Conservation (phyloP, 139 green algal species). For the Micromonas pusilla region DNA sequence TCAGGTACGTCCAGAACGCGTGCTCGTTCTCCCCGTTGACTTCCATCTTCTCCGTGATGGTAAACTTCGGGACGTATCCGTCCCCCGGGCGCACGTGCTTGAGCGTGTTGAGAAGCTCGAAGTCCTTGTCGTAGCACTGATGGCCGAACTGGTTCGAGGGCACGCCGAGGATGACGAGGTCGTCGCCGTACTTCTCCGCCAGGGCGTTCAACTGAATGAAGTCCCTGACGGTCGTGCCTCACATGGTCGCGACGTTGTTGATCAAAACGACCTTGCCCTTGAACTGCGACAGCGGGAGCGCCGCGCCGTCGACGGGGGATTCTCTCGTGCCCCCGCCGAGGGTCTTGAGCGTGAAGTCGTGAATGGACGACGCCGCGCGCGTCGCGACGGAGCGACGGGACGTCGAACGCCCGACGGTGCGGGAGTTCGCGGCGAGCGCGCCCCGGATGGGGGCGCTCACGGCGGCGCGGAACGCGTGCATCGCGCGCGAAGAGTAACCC, state of each 20-base stretch:
- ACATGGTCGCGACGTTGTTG: constrained; percentile 29
- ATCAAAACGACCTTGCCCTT: constrained; percentile 28
- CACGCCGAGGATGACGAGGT: constrained; percentile 23
- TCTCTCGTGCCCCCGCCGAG: too few relatives aligned
- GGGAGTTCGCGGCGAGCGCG: too few relatives aligned
- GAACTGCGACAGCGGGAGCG: too few relatives aligned
- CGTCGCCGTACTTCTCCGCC: constrained; percentile 23
- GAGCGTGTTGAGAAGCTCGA: constrained; percentile 24
- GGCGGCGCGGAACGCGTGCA: too few relatives aligned
- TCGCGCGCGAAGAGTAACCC: too few relatives aligned
- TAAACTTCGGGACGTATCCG: constrained; percentile 31
- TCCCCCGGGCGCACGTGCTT: constrained; percentile 29
- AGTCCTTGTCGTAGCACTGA: constrained; percentile 29
- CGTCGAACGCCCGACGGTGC: too few relatives aligned
- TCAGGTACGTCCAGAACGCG: constrained; percentile 24
- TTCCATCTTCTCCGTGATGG: constrained; percentile 10
- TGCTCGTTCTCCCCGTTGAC: constrained; percentile 24
- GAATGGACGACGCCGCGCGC: too few relatives aligned
- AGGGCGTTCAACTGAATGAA: constrained; percentile 34
- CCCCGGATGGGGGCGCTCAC: too few relatives aligned
- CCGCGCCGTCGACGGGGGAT: too few relatives aligned
- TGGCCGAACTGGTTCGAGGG: constrained; percentile 32
- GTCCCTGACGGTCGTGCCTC: constrained; percentile 33
- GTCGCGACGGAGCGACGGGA: too few relatives aligned
- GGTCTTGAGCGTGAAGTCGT: too few relatives aligned